These are phyloP conservation scores for Suhomyces taliae DNA, from an alignment of 1,139 yeast species.

Conservation along the genomic window DNA sequence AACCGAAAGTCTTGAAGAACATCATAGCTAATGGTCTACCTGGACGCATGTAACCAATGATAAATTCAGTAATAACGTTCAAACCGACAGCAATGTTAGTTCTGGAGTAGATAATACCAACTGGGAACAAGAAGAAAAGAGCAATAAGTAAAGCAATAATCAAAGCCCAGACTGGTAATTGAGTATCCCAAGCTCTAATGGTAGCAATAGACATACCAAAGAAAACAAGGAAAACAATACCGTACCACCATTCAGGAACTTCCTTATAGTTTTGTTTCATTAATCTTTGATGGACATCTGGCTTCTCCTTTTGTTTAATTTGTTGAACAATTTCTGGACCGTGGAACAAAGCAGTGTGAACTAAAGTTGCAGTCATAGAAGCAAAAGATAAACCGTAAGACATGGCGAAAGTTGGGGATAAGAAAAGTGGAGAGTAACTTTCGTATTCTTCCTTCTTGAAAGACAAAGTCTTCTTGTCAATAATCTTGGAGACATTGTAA, in stretches of 20 bases:
- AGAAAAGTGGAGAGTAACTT: slow-evolving; percentile 56
- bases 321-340: slow-evolving; percentile 51
- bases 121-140: slow-evolving; percentile 41
- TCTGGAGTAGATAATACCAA: slow-evolving; percentile 42
- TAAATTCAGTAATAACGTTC: slow-evolving; percentile 47
- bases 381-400: slow-evolving; percentile 68
- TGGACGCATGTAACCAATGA: slow-evolving; percentile 48
- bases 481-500: slow-evolving; percentile 43
- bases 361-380: slow-evolving; percentile 55
- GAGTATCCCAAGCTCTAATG: slow-evolving; percentile 43
- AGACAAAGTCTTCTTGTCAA: slow-evolving; percentile 36
- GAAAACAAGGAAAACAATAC: slow-evolving; percentile 38
- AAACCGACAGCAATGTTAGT: slow-evolving; percentile 49
- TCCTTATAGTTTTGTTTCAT: slow-evolving; percentile 55
- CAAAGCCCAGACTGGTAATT: slow-evolving; percentile 42
- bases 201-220: slow-evolving; percentile 43
- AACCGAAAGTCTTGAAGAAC: slow-evolving; percentile 48
- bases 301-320: slow-evolving; percentile 43
- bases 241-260: slow-evolving; percentile 71
- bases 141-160: slow-evolving; percentile 44
- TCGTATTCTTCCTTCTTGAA: slow-evolving; percentile 51
- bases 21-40: slow-evolving; percentile 51
- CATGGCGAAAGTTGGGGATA: slow-evolving; percentile 63
- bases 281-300: slow-evolving; percentile 63
- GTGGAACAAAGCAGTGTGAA: slow-evolving; percentile 57